phyloP scores from a whole-genome alignment of 371 early-diverging fungal species.

The Lichtheimia ornata region DNA sequence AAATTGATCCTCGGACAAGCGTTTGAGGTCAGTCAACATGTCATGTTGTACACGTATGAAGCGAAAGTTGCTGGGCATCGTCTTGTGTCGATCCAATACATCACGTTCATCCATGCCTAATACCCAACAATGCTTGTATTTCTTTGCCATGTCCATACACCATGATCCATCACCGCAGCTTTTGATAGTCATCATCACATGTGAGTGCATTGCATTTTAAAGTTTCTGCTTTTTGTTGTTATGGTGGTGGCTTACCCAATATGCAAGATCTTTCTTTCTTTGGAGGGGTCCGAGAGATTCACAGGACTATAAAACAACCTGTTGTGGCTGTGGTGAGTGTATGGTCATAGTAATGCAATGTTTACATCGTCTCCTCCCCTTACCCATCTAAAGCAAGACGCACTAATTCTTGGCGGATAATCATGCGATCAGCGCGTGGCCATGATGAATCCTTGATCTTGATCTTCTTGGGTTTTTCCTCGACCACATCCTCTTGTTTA shows the following conservation, averaged over 20 bases:
- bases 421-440: constrained; percentile 22
- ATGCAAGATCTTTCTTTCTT: constrained; percentile 15
- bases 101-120: constrained; percentile 19
- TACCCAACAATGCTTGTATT: constrained; percentile 17
- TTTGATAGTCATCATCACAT: not conserved
- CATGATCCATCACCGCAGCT: constrained; percentile 23
- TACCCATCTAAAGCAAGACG: constrained; percentile 26
- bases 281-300: constrained; percentile 7
- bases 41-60: constrained; percentile 23
- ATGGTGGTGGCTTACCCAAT: constrained; percentile 15
- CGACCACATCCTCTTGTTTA: no score
- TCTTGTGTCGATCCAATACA: constrained; percentile 5
- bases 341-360: not conserved
- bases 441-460: constrained; percentile 8
- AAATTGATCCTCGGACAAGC: constrained; percentile 32
- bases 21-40: constrained; percentile 28
- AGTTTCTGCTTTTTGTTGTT: not conserved
- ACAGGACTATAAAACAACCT: constrained; percentile 19
- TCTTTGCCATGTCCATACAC: constrained; percentile 20
- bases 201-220: not conserved
- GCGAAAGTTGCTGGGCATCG: constrained; percentile 24
- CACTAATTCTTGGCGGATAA: constrained; percentile 24
- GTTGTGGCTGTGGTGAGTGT: not conserved
- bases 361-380: not conserved
- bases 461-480: no score